Evolutionary conservation across 148 eudicot genomes (phyloP), one percentile per base, ranked within the genome.

Genomic region (Agrostemma githago): DNA sequence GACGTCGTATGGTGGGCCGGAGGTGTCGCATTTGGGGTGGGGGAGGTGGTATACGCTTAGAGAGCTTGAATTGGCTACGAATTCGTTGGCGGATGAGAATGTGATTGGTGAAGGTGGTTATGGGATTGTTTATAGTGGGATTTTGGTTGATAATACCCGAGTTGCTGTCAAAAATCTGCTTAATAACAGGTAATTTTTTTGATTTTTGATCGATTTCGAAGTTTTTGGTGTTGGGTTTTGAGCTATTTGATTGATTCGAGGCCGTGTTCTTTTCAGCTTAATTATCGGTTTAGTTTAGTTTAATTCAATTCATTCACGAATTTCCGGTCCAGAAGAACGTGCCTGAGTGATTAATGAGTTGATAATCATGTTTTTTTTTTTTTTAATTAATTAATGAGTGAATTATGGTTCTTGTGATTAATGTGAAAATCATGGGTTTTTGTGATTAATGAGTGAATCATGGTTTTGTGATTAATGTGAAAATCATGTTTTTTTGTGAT

Each of bases 51-150:
- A 95, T 72, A 95, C 93, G 2, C 71, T 92, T 54, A 77, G 98
- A 48, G 98, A 95, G 82, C 80, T 95, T 12, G 97, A 95, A 75
- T 77, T 82, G 4, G 97, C 98, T 0, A 92, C 95, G 0, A 87
- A 95, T 80, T 85, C 87, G 2, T 84, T 95, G 79, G 70, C 89
- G 0, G 90, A 88, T 81, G 93, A 76, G 77, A 95, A 92, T 81
- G 97, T 95, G 69, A 95, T 95, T 71, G 98, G 98, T 9, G 97
- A 95, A 88, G 97, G 98, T 34, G 98, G 96, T 17, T 92, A 90
- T 83, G 98, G 98, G 2, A 92, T 88, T 84, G 98, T 95, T 39
- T 95, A 95, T 75, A 73, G 85, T 6, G 98, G 98, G 0, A 53
- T 89, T 65, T 85, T 95, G 77, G 87, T 68, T 4, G 98, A 95